These are phyloP conservation scores for Penicillium decumbens DNA, from an alignment of 2,329 filamentous ascomycete genomes.

Conservation along the genomic window DNA sequence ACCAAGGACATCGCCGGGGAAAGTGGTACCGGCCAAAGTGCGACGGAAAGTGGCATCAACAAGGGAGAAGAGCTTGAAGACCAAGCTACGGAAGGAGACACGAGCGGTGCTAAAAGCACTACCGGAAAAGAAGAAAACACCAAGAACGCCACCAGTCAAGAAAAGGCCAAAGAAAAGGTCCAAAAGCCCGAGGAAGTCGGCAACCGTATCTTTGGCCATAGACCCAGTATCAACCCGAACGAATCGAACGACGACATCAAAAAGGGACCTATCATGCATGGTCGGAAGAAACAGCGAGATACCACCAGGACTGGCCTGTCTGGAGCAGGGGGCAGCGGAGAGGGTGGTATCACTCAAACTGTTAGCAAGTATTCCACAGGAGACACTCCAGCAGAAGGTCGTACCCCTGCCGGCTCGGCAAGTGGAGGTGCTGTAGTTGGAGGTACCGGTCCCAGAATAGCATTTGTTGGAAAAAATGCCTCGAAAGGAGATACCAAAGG, in stretches of 20 bases:
- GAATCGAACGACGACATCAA: slow-evolving; percentile 19
- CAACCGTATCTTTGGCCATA: slow-evolving; percentile 5
- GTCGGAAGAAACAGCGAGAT: slow-evolving; percentile 7
- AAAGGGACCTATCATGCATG: slow-evolving; percentile 18
- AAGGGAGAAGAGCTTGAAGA: slow-evolving; percentile 6
- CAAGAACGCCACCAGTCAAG: slow-evolving; percentile 4
- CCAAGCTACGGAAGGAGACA: slow-evolving; percentile 12
- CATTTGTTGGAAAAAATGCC: neutral
- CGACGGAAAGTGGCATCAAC: slow-evolving; percentile 3
- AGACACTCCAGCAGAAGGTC: no score
- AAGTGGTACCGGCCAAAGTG: neutral
- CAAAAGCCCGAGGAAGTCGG: slow-evolving; percentile 7
- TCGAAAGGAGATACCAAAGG: neutral
- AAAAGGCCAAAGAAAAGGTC: slow-evolving; percentile 2
- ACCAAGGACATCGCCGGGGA: slow-evolving; percentile 4
- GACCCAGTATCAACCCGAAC: slow-evolving; percentile 1
- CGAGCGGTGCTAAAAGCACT: slow-evolving; percentile 5
- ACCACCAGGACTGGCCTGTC: neutral
- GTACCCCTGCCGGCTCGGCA: neutral
- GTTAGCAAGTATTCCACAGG: neutral
- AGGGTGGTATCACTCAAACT: neutral
- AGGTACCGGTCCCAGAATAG: neutral
- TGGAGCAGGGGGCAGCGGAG: slow-evolving; percentile 5
- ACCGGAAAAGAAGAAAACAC: slow-evolving; percentile 9
- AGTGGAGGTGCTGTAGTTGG: neutral